Conservation (phyloP, 2,329 filamentous ascomycete genomes). For the Mollisia scopiformis region DNA sequence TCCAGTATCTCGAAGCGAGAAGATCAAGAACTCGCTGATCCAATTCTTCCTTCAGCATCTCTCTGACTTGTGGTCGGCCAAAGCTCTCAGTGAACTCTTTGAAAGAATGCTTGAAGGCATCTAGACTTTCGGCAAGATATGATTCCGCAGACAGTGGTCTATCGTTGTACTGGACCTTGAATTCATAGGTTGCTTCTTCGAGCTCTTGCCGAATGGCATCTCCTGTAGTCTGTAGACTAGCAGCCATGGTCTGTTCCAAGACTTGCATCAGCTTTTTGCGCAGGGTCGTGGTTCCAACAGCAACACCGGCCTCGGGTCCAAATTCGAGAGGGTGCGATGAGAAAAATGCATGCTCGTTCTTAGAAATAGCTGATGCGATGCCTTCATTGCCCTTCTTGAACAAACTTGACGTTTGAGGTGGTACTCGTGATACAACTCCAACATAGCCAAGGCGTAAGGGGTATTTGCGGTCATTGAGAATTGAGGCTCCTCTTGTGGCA, state of each 20-base stretch:
- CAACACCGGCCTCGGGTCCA: slow-evolving; percentile 71
- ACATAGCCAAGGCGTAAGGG: slow-evolving; percentile 95
- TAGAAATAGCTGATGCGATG: slow-evolving; percentile 78
- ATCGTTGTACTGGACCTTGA: slow-evolving; percentile 99
- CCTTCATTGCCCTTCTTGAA: slow-evolving; percentile 85
- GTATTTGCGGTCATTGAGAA: slow-evolving; percentile 89
- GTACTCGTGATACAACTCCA: slow-evolving; percentile 87
- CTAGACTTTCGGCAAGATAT: slow-evolving; percentile 91
- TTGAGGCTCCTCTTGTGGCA: slow-evolving; percentile 72
- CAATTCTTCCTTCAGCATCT: slow-evolving; percentile 87
- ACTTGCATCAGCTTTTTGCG: slow-evolving; percentile 97
- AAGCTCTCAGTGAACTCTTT: slow-evolving; percentile 91
- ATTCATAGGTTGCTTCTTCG: slow-evolving; percentile 96
- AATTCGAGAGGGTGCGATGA: slow-evolving; percentile 81
- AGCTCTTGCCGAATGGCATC: slow-evolving; percentile 94
- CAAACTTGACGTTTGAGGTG: slow-evolving; percentile 61
- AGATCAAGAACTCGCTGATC: slow-evolving; percentile 95
- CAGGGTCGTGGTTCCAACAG: slow-evolving; percentile 81
- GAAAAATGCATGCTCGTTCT: slow-evolving; percentile 89
- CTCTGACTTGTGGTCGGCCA: slow-evolving; percentile 84
- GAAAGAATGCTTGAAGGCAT: slow-evolving; percentile 97
- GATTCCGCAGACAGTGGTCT: slow-evolving; percentile 92
- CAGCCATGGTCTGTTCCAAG: slow-evolving; percentile 95
- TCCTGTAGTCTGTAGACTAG: slow-evolving; percentile 84
- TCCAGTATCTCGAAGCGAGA: slow-evolving; percentile 94